Base-by-base conservation (phyloP, 805 yeast species). In the Saturnispora bothae region DNA sequence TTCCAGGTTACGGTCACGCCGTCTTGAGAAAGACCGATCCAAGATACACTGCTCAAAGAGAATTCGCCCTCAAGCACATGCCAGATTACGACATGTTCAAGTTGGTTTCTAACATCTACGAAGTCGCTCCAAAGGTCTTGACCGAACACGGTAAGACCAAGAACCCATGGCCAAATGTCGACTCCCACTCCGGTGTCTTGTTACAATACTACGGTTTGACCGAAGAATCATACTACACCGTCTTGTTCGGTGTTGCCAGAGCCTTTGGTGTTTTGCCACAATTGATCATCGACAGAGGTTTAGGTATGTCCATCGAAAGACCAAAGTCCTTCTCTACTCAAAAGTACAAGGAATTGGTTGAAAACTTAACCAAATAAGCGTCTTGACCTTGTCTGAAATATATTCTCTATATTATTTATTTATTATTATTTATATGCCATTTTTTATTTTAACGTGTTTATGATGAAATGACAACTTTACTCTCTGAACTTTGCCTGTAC, bases 321-420 rank as follows among this genome's bases (percentile, higher is more conserved):
- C 92, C 92, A 66, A 82, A 82, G 68, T 78, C 94, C 46, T 83
- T 85, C 84, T 83, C 94, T 45, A 84, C 95, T 48, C 89, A 84
- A 67, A 85, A 85, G 68, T 83, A 81, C 71, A 78, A 76, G 59
- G 85, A 83, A 71, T 67, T 84, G 61, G 94, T 80, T 56, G 68
- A 47, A 43, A 44, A 52, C 34, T 42, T 59, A 33, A 56, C 52
- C 50, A 41, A 41, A 37, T 42, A 32, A 32, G 15, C 12, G 6
- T 26, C 10, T 22, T 22, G 10, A 22, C 25, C 10, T 8, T 22
- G 7, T 22, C 7, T 7, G 10, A 8, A 10, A 22, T 10, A 22
- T 8, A 22, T 22, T 22, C 10, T 8, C 10, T 22, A 7, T 22
- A 8, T 22, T 22, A 22, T 22, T 22, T 22, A 22, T 22, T 22